Base-by-base conservation (phyloP, 257 asterid genomes). In the Solanum virginianum region DNA sequence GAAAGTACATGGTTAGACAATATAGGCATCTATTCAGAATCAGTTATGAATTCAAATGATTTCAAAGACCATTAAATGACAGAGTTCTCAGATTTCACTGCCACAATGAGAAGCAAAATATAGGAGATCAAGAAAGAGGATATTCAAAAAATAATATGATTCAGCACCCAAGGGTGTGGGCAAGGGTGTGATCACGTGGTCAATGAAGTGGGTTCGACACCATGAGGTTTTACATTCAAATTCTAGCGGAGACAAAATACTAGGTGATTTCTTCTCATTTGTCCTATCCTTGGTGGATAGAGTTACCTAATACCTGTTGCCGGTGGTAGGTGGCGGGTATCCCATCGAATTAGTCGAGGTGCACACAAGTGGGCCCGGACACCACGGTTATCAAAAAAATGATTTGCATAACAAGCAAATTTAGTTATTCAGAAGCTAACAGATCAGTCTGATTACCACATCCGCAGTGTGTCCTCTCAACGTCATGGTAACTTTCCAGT, bases 391-490 rank as follows among this genome's bases (percentile, higher is more conserved):
- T 60, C 32, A 60, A 60, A 60, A 56, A n/a, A 60, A 60, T n/a
- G 15, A 60, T 53, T 16, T 17, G 65, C 82, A 53, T 51, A 32
- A 47, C 26, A 53, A 77, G 59, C 24, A 15, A 17, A 9, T 15
- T 15, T 77, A 77, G 11, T 26, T 53, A 53, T 15, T 77, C 22
- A 53, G 82, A 77, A 26, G 36, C 47, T 53, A 77, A 60, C n/a
- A 12, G 79, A 83, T 59, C 81, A 22, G 51, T 41, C 68, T 24
- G 72, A 91, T 93, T 96, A 96, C 99, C 99, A 96, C 99, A 54
- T 96, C 99, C 1, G 99, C 98, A 47, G 98, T 95, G 95, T 96
- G 99, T 83, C 99, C 99, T 89, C 99, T 92, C 92, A 96, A 87
- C 83, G 99, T 95, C 93, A 96, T 91, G 85, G 95, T 83, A 89